Percentiles rank a stretch among this genome's conserved stretches.
phyloP scores from a whole-genome alignment of 129 eudicot genomes.

The Artemisia tridentata region DNA sequence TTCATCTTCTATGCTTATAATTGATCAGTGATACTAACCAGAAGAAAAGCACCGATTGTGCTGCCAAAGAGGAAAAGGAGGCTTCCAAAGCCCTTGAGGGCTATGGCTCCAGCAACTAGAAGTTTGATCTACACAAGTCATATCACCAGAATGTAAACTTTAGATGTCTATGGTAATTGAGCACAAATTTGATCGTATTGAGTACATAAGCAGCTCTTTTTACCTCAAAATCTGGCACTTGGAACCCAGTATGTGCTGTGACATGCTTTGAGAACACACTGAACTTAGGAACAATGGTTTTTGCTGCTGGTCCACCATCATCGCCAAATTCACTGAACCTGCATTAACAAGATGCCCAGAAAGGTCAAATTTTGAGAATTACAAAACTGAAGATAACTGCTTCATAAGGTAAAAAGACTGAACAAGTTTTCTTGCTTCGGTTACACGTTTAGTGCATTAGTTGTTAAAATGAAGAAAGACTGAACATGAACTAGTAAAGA shows the following conservation, averaged over 20 bases:
- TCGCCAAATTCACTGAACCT: constrained; percentile 62
- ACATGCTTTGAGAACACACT: constrained; percentile 56
- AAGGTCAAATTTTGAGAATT: neutral
- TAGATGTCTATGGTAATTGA: neutral
- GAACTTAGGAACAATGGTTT: constrained; percentile 53
- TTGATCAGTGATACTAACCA: constrained; percentile 34
- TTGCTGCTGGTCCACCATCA: constrained; percentile 77
- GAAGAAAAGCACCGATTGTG: constrained; percentile 62
- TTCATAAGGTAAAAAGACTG: neutral
- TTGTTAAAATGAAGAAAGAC: too few species aligned
- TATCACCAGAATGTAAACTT: neutral
- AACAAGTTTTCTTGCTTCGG: too few species aligned
- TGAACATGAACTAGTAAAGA: too few species aligned
- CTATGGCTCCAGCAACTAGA: constrained; percentile 55
- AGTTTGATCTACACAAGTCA: constrained; percentile 44
- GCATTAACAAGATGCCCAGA: constrained; percentile 8
- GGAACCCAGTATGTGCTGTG: constrained; percentile 47
- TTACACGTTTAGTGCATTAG: too few species aligned
- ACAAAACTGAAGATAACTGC: neutral
- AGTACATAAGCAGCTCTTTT: neutral
- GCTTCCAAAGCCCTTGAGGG: constrained; percentile 64
- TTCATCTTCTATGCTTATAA: neutral
- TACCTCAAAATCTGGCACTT: constrained; percentile 62
- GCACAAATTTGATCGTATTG: neutral
- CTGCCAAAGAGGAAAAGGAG: constrained; percentile 61